Conservation (phyloP, 164 flowering plant species). For the Protea cynaroides region DNA sequence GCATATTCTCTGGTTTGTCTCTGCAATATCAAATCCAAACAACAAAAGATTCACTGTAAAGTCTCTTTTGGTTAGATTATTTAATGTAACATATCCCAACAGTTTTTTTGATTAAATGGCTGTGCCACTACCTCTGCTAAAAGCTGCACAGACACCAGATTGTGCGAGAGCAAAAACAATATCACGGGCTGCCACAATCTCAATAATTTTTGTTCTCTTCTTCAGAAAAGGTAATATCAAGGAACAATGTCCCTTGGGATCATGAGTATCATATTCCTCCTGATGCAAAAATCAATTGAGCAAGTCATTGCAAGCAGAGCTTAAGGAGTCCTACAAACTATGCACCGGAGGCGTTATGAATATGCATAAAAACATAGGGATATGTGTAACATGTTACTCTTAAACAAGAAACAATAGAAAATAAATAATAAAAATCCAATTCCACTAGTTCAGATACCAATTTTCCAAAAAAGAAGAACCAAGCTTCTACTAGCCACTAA, state of each 20-base stretch:
- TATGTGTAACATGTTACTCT: too few species aligned
- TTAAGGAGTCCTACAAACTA: too few species aligned
- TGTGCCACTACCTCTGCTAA: constrained; percentile 67
- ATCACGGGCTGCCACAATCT: constrained; percentile 96
- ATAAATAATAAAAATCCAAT: too few species aligned
- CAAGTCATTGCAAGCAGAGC: neutral
- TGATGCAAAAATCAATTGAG: constrained; percentile 13
- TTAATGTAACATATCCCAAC: too few species aligned
- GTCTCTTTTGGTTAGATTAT: neutral
- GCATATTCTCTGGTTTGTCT: constrained; percentile 87
- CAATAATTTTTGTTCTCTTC: constrained; percentile 90
- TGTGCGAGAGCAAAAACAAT: constrained; percentile 97
- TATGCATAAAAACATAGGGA: too few species aligned
- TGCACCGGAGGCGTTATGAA: too few species aligned
- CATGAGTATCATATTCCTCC: constrained; percentile 98
- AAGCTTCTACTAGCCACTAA: too few species aligned
- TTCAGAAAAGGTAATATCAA: constrained; percentile 68
- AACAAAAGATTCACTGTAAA: neutral
- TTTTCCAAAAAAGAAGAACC: too few species aligned
- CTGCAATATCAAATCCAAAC: constrained; percentile 34
- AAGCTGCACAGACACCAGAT: constrained; percentile 98
- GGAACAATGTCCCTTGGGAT: constrained; percentile 81
- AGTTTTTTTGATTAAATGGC: too few species aligned
- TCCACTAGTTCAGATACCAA: too few species aligned
- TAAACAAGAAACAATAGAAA: too few species aligned